phyloP scores from a whole-genome alignment of 2,329 filamentous ascomycete genomes.

The Fusarium kyushuense region DNA sequence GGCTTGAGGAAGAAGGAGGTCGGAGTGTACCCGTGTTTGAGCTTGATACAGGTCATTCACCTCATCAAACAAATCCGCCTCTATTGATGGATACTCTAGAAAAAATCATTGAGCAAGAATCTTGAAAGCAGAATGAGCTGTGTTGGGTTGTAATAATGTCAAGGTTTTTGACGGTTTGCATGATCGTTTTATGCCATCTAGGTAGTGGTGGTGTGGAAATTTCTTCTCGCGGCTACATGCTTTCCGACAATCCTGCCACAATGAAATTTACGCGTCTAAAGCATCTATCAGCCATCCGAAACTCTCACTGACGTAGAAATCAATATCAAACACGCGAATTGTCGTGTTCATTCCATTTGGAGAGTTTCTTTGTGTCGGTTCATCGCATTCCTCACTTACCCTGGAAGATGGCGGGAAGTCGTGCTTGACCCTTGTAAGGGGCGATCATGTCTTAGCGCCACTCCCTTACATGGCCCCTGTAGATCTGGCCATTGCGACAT shows the following conservation, averaged over 20 bases:
- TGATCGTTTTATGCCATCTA: too few species aligned
- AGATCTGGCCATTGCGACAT: neutral
- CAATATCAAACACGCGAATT: neutral
- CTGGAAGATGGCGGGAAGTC: neutral
- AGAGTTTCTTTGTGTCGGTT: neutral
- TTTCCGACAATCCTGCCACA: too few species aligned
- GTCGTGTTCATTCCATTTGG: too few species aligned
- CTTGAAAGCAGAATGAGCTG: neutral
- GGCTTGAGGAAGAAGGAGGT: constrained; percentile 7
- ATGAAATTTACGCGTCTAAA: neutral
- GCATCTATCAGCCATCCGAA: neutral
- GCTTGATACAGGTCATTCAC: constrained; percentile 15
- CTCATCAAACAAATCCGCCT: constrained; percentile 1
- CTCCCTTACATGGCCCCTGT: constrained; percentile 33
- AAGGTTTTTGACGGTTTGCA: too few species aligned
- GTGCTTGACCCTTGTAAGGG: constrained; percentile 18
- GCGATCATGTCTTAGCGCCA: constrained; percentile 35
- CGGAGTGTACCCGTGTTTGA: constrained; percentile 2
- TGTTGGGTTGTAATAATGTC: neutral
- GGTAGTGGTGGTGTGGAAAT: too few species aligned
- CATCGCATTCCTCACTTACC: constrained; percentile 20
- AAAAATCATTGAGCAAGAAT: neutral
- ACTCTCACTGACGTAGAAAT: too few species aligned
- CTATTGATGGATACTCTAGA: neutral
- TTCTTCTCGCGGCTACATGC: too few species aligned